Conservation (phyloP, 331 rosid species). For the Stylosanthes scabra region DNA sequence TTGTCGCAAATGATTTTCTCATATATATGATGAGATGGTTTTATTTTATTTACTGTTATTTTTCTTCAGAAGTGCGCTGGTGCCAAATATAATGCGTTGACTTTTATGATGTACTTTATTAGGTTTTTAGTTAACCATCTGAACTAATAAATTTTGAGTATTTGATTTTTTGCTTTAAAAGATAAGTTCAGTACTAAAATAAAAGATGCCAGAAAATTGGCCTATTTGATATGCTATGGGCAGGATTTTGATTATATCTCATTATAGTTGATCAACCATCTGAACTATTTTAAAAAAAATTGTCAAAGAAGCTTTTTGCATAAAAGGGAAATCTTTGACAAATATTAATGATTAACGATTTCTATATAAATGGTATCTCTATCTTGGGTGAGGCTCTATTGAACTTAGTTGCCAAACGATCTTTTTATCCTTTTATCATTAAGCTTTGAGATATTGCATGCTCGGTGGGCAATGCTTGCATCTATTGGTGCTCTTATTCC, state of each 20-base stretch:
- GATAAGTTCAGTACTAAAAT: no score
- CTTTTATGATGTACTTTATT: no score
- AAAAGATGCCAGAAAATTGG: no score
- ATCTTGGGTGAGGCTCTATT: conserved; percentile 9
- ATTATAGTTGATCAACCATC: conserved; percentile 9
- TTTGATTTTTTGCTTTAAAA: no score
- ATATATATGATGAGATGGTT: conserved; percentile 12
- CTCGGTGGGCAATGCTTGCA: conserved; percentile 99
- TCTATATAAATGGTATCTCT: conserved; percentile 12
- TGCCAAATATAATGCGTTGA: not conserved
- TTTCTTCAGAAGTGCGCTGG: conserved; percentile 8
- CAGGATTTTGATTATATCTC: conserved; percentile 12
- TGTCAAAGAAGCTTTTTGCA: not conserved
- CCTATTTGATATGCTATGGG: not conserved
- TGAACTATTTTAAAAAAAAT: not conserved
- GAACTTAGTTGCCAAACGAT: conserved; percentile 28
- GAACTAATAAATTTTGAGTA: no score
- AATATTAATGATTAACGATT: no score
- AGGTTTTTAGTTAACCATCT: no score
- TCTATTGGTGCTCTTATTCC: conserved; percentile 86
- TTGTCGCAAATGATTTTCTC: conserved; percentile 4
- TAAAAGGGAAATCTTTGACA: not conserved
- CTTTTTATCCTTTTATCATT: conserved; percentile 37
- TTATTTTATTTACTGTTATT: conserved; percentile 1
- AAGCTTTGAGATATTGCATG: conserved; percentile 96